Conservation (phyloP, 164 flowering plant genomes). For the Vitis cinerea region DNA sequence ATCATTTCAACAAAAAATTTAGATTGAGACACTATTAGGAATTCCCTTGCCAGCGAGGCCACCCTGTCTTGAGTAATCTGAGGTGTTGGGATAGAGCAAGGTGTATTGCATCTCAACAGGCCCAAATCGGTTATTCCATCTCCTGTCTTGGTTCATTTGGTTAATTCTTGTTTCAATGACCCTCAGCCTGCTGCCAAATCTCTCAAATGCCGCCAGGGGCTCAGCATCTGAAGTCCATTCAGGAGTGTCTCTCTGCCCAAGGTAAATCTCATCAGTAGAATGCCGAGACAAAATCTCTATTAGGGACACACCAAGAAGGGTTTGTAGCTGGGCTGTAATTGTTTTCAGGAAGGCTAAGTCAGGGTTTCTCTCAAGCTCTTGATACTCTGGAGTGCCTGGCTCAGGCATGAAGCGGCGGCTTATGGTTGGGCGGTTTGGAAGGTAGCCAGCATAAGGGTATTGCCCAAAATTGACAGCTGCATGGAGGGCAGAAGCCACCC, state of each 20-base stretch:
- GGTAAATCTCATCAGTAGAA: slow-evolving; percentile 72
- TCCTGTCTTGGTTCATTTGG: slow-evolving; percentile 47
- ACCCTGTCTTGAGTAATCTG: slow-evolving; percentile 44
- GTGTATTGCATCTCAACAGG: slow-evolving; percentile 77
- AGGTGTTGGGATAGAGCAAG: slow-evolving; percentile 75
- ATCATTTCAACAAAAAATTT: neutral
- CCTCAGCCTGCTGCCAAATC: slow-evolving; percentile 45
- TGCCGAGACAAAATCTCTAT: slow-evolving; percentile 79
- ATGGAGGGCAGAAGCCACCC: slow-evolving; percentile 89
- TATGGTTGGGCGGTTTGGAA: slow-evolving; percentile 80
- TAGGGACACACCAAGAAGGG: slow-evolving; percentile 71
- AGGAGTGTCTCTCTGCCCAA: slow-evolving; percentile 64
- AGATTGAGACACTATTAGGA: slow-evolving; percentile 80
- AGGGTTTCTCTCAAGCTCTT: slow-evolving; percentile 59
- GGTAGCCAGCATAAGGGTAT: slow-evolving; percentile 81
- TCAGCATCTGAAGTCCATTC: slow-evolving; percentile 65
- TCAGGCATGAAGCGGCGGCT: slow-evolving; percentile 86
- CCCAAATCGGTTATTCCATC: slow-evolving; percentile 63
- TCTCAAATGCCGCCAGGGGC: slow-evolving; percentile 53
- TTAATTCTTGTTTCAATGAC: slow-evolving; percentile 53
- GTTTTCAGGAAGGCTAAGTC: slow-evolving; percentile 63
- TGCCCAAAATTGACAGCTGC: slow-evolving; percentile 95
- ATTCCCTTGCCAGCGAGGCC: slow-evolving; percentile 82
- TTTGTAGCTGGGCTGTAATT: slow-evolving; percentile 69
- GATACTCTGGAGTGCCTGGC: slow-evolving; percentile 61